Conservation (phyloP, 1,139 yeast genomes). For the Suhomyces taliae region DNA sequence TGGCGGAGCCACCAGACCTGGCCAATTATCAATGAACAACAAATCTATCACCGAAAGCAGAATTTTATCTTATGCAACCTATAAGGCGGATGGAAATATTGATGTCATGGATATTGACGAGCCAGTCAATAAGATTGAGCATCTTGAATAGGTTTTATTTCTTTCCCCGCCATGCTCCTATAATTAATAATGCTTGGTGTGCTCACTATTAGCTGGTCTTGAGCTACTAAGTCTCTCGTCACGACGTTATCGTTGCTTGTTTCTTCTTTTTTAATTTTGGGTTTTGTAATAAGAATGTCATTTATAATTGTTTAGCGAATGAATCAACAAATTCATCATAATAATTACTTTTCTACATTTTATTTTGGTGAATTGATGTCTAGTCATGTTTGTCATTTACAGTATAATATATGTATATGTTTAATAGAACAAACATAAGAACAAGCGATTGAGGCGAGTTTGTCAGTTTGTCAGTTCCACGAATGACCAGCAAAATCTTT, state of each 20-base stretch:
- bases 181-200: background rate
- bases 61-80: conserved; percentile 13
- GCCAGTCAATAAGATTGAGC: conserved; percentile 14
- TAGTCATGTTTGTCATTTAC: background rate
- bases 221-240: background rate
- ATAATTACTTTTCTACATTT: too few species aligned
- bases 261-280: background rate
- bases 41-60: conserved; percentile 41
- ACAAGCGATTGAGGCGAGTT: background rate
- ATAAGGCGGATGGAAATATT: conserved; percentile 5
- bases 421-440: background rate
- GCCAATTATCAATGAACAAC: conserved; percentile 28
- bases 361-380: too few species aligned
- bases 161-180: background rate
- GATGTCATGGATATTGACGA: conserved; percentile 20
- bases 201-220: background rate
- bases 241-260: background rate
- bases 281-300: background rate
- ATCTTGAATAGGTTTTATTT: conserved; percentile 9
- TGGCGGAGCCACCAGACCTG: conserved; percentile 27
- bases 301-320: background rate
- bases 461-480: too few species aligned
- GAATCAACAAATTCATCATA: background rate
- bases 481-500: too few species aligned
- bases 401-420: background rate